Evolutionary conservation across 441 rosid genomes (phyloP).

Genomic region (Erodium trifolium): DNA sequence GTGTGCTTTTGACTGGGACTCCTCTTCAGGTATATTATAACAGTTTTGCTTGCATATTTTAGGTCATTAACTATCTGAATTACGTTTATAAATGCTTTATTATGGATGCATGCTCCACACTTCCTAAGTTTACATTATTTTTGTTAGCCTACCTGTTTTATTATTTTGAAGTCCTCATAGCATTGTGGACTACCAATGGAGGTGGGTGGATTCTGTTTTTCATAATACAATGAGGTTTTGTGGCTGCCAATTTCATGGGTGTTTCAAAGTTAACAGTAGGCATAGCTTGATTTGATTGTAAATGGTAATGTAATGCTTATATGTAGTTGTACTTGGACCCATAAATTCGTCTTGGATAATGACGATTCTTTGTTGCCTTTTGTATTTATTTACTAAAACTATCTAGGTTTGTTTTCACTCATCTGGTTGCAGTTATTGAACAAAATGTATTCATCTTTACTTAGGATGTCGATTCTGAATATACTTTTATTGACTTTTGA

Average conservation of each 20-base stretch:
- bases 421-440: no score
- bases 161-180: background rate
- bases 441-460: no score
- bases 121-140: background rate
- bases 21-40: conserved; percentile 78
- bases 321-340: no score
- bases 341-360: background rate
- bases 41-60: conserved; percentile 2
- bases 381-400: no score
- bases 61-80: conserved; percentile 3
- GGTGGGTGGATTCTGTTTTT: conserved; percentile 10
- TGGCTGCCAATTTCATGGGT: background rate
- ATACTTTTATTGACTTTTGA: no score
- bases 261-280: background rate
- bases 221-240: background rate
- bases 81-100: background rate
- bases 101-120: background rate
- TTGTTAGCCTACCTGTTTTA: background rate
- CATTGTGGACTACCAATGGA: background rate
- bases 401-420: no score
- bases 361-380: background rate
- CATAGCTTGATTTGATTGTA: background rate
- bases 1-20: conserved; percentile 96
- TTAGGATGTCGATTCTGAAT: no score
- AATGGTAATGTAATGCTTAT: background rate